Percentiles rank a stretch among this genome's conserved stretches.
Conservation (phyloP, 2,329 filamentous ascomycete species). For the Seiridium unicorne region DNA sequence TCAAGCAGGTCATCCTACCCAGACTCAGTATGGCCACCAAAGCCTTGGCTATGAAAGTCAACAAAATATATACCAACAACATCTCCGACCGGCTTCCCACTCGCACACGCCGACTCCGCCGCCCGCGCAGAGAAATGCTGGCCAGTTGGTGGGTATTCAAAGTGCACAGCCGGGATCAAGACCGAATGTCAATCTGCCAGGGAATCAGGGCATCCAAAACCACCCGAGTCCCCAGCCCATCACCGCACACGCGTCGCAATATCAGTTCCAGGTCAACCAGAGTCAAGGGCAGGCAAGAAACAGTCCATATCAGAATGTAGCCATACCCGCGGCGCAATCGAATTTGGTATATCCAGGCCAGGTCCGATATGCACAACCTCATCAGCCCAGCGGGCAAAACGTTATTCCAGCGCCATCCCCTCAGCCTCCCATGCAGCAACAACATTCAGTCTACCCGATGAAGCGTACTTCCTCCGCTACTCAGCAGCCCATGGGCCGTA, state of each 20-base stretch:
- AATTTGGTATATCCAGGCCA: not conserved
- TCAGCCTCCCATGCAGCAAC: not conserved
- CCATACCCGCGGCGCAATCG: not conserved
- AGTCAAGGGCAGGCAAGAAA: not conserved
- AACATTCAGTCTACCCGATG: not conserved
- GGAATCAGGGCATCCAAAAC: not conserved
- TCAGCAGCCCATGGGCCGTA: not conserved
- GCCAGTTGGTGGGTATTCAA: not conserved
- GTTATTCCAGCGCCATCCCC: not conserved
- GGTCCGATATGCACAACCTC: not conserved
- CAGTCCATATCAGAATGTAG: not conserved
- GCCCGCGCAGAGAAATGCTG: not conserved
- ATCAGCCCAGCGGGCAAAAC: not conserved
- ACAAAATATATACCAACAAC: slow-evolving; percentile 5
- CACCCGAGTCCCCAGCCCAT: not conserved
- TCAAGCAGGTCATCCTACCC: not conserved
- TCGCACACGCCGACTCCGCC: not conserved
- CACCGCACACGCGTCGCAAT: not conserved
- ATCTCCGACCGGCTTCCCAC: slow-evolving; percentile 15
- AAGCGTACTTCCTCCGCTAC: not conserved
- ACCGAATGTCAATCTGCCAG: not conserved
- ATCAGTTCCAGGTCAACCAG: not conserved
- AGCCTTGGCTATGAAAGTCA: not conserved
- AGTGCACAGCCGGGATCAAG: not conserved
- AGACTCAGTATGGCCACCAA: not conserved